These are phyloP conservation scores for Ogataea angusta DNA, from an alignment of 805 yeast genomes.

Conservation along the genomic window DNA sequence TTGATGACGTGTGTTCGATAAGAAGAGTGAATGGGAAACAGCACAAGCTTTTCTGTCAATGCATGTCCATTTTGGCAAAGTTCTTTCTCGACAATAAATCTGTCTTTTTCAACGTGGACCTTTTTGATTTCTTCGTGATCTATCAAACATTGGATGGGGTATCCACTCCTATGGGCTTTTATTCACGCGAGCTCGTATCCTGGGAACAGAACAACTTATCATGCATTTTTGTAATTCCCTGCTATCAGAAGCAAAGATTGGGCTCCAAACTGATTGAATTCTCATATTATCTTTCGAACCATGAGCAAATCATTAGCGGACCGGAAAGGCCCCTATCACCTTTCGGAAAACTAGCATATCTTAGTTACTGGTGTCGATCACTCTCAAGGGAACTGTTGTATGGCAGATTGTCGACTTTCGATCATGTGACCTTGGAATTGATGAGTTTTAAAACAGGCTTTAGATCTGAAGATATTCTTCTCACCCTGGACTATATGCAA, in stretches of 20 bases:
- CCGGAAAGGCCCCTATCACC: conserved; percentile 91
- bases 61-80: conserved; percentile 79
- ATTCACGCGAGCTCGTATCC: conserved; percentile 80
- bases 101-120: conserved; percentile 73
- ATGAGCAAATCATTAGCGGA: conserved; percentile 67
- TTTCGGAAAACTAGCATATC: conserved; percentile 71
- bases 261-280: conserved; percentile 82
- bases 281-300: conserved; percentile 71
- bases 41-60: conserved; percentile 71
- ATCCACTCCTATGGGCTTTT: conserved; percentile 78
- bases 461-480: conserved; percentile 56
- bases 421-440: conserved; percentile 41
- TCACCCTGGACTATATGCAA: conserved; percentile 57
- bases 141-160: conserved; percentile 47
- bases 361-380: conserved; percentile 68
- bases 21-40: conserved; percentile 64
- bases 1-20: conserved; percentile 54
- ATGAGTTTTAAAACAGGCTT: conserved; percentile 61
- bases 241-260: conserved; percentile 73
- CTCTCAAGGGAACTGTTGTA: conserved; percentile 42
- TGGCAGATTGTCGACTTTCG: conserved; percentile 35
- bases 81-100: conserved; percentile 88
- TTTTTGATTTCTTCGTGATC: conserved; percentile 74
- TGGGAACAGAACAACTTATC: conserved; percentile 84
- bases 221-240: conserved; percentile 88